Conservation (phyloP, 805 yeast genomes). For the Candida michaelii region DNA sequence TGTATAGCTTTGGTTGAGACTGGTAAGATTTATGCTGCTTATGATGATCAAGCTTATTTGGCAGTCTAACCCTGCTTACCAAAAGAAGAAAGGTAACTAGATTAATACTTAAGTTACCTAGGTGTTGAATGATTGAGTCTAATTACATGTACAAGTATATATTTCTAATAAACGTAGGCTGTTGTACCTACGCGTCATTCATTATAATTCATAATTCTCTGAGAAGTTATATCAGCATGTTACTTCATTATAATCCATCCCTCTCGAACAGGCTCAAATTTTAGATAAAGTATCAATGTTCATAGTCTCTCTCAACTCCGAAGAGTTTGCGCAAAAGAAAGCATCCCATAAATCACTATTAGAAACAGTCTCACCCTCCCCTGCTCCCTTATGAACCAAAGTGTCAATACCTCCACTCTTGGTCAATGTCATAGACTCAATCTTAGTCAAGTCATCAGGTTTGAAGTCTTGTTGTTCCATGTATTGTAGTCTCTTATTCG, state of each 20-base stretch:
- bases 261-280: no score
- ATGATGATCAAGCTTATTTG: slow-evolving; percentile 62
- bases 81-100: no score
- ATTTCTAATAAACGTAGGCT: slow-evolving; percentile 3
- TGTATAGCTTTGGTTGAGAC: slow-evolving; percentile 60
- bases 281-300: slow-evolving; percentile 14
- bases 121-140: neutral
- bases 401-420: slow-evolving; percentile 51
- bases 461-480: slow-evolving; percentile 13
- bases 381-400: slow-evolving; percentile 40
- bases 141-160: neutral
- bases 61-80: no score
- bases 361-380: slow-evolving; percentile 60
- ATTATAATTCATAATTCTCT: no score
- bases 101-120: no score
- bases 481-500: slow-evolving; percentile 55
- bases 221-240: no score
- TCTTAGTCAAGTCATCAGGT: slow-evolving; percentile 23
- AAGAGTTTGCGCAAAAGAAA: slow-evolving; percentile 42
- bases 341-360: slow-evolving; percentile 63
- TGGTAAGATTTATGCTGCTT: slow-evolving; percentile 68
- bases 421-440: slow-evolving; percentile 56
- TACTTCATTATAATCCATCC: no score
- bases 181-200: no score
- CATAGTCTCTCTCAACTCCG: slow-evolving; percentile 16